Evolutionary conservation across 306 rosid species (phyloP).

Genomic region (Clitoria ternatea): DNA sequence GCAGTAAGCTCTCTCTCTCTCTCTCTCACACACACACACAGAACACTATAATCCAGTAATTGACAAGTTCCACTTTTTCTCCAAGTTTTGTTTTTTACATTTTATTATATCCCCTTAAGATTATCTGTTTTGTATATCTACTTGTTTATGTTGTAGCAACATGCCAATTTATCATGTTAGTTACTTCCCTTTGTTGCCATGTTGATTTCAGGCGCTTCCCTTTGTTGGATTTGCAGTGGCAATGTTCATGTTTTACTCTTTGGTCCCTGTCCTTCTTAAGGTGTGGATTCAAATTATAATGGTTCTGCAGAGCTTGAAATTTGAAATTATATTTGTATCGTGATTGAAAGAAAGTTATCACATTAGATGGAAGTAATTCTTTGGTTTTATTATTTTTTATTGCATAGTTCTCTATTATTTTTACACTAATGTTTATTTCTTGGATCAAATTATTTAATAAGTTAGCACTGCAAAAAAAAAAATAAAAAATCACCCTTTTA

Average conservation of each 20-base stretch:
- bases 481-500: background rate
- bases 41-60: background rate
- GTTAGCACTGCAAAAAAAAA: background rate
- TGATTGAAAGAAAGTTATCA: background rate
- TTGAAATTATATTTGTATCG: background rate
- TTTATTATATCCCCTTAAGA: background rate
- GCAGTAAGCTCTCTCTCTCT: conserved; percentile 48
- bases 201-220: conserved; percentile 61
- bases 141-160: background rate
- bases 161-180: background rate
- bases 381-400: background rate
- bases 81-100: background rate
- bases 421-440: background rate
- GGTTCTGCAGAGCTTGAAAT: background rate
- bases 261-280: conserved; percentile 72
- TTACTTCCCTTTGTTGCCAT: conserved; percentile 10
- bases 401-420: background rate
- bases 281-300: conserved; percentile 34
- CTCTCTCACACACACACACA: background rate
- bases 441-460: background rate
- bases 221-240: conserved; percentile 75
- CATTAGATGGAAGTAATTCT: background rate
- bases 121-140: background rate
- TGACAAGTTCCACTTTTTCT: background rate
- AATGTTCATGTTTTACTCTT: conserved; percentile 74